A percentile compares a stretch with the other conserved stretches of the same genome.
These are phyloP conservation scores for Fusarium humuli DNA, from an alignment of 2,329 filamentous ascomycete genomes.

Conservation along the genomic window DNA sequence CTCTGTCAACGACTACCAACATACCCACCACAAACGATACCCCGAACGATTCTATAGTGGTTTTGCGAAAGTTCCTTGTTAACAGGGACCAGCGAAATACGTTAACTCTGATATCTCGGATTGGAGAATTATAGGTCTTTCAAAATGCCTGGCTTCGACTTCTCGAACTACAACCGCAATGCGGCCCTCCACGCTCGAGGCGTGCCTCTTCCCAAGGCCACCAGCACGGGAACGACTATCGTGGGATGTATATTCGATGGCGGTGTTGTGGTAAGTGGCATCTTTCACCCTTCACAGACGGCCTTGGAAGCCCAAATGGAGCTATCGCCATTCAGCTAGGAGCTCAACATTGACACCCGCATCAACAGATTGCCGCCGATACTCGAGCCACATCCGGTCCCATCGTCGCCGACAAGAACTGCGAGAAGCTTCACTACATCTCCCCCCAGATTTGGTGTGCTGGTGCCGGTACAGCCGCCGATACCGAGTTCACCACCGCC, in stretches of 20 bases:
- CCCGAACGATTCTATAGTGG: constrained; percentile 27
- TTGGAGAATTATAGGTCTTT: constrained; percentile 31
- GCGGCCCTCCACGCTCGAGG: constrained; percentile 93
- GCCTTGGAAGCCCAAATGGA: neutral
- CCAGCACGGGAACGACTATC: constrained; percentile 98
- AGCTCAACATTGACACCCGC: constrained; percentile 34
- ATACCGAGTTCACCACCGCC: constrained; percentile 98
- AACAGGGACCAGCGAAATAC: neutral
- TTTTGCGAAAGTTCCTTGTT: constrained; percentile 12
- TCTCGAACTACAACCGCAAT: constrained; percentile 99
- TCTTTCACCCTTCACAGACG: neutral
- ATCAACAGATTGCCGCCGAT: constrained; percentile 87
- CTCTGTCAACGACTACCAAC: constrained; percentile 34
- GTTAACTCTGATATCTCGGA: constrained; percentile 19
- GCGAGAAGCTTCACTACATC: constrained; percentile 99
- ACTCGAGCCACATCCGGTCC: constrained; percentile 96
- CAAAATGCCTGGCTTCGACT: constrained; percentile 97
- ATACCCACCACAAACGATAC: constrained; percentile 41
- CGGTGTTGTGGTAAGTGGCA: constrained; percentile 83
- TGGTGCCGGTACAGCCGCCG: constrained; percentile 95
- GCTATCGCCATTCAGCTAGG: constrained; percentile 15
- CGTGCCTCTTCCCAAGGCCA: constrained; percentile 95
- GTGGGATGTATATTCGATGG: constrained; percentile 97
- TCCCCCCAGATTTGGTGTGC: constrained; percentile 99
- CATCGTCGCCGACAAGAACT: constrained; percentile 99